Base-by-base conservation (phyloP, 2,329 filamentous ascomycete genomes). In the Sclerotinia borealis region DNA sequence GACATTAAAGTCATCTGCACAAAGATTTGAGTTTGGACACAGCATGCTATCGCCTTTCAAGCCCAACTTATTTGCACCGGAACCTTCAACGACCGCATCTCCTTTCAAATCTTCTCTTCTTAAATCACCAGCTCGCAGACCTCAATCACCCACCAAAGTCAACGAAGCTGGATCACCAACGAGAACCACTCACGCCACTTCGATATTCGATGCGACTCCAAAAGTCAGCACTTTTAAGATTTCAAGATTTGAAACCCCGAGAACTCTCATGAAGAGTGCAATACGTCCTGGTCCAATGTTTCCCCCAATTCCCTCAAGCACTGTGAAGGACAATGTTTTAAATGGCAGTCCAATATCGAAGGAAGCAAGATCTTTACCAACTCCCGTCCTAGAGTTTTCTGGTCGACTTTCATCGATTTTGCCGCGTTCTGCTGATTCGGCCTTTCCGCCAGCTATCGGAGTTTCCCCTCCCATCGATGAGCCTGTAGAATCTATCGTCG, bases 1-100 rank as follows among this genome's bases (percentile, higher is more conserved):
- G 29, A 75, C 79, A 0, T 76, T 86, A 72, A 83, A 79, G 66
- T 83, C 82, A 1, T 84, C 85, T 0, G 81, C 85, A 1, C 84
- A 83, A 70, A 77, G 78, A 41, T 71, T 78, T 13, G 60, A 65
- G 10, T 59, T 73, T 19, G 69, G 70, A 25, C 68, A 68, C 22
- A 68, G 68, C 43, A 61, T 72, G 59, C 64, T 68, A 41, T 72
- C 72, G 1, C 71, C 72, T 27, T 72, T 74, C 64, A 74, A 72
- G 60, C 63, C 63, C 47, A 70, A 71, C 39, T 64, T 71, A 19
- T 64, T 67, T 45, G 62, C 71, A 27, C 65, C 68, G 27, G 68
- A 70, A 34, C 17, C 69, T 48, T 31, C 61, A 41, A 41, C 65
- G 36, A 27, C 49, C 5, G 64, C 65, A 34, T 66, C 71, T 11